Conservation (phyloP, 495 filamentous ascomycete species). For the Hyphodiscus hymeniophilus region DNA sequence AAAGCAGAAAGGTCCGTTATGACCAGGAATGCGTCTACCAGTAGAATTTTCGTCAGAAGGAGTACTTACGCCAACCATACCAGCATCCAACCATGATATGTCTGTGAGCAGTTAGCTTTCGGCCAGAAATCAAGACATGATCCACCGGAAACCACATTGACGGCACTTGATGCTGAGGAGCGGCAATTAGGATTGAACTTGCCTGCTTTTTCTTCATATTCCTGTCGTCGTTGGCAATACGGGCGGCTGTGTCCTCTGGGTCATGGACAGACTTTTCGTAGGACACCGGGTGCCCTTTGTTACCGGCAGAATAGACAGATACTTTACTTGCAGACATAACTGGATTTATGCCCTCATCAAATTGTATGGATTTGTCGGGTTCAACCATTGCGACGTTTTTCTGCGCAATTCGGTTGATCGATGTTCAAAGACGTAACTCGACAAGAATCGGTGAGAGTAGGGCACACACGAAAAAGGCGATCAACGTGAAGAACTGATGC, state of each 20-base stretch:
- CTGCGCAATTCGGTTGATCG: too few relatives aligned
- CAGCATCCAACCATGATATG: conserved; percentile 31
- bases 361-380: conserved; percentile 11
- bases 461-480: too few relatives aligned
- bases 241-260: conserved; percentile 11
- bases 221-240: conserved; percentile 24
- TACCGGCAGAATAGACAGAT: background rate
- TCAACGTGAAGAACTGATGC: too few relatives aligned
- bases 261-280: conserved; percentile 13
- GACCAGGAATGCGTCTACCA: too few relatives aligned
- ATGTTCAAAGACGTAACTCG: too few relatives aligned
- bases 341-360: conserved; percentile 17
- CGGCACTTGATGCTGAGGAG: too few relatives aligned
- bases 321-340: conserved; percentile 3
- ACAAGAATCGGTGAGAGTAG: too few relatives aligned
- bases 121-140: background rate
- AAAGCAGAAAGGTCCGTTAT: too few relatives aligned
- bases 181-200: background rate
- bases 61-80: conserved; percentile 36
- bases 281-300: conserved; percentile 5
- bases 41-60: too few relatives aligned
- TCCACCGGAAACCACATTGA: too few relatives aligned
- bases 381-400: conserved; percentile 7
- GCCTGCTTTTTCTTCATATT: conserved; percentile 28
- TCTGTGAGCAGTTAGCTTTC: conserved; percentile 17